A percentile compares a stretch with the other conserved stretches of the same genome.
Evolutionary conservation across 2,329 filamentous ascomycete genomes (phyloP).

Genomic region (Gremmenia infestans): DNA sequence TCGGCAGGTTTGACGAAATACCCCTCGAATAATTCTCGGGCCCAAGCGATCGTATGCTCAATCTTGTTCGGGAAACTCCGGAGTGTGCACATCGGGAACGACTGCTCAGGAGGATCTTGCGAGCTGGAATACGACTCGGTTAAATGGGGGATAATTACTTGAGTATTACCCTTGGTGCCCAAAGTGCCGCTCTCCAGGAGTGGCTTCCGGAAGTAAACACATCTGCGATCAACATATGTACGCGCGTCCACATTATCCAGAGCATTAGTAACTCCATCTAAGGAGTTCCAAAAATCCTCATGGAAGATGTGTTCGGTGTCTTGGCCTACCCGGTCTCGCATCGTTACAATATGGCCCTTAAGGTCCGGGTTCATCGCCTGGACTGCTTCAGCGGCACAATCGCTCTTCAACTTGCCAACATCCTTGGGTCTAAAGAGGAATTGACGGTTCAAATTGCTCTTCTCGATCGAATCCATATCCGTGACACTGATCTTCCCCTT

Average conservation of each 20-base stretch:
- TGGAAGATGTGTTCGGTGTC: slow-evolving; percentile 95
- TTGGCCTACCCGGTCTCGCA: slow-evolving; percentile 84
- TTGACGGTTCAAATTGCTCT: slow-evolving; percentile 96
- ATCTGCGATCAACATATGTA: slow-evolving; percentile 92
- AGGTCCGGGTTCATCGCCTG: slow-evolving; percentile 94
- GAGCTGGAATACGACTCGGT: slow-evolving; percentile 98
- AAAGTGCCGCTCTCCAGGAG: slow-evolving; percentile 94
- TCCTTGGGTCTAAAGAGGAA: slow-evolving; percentile 93
- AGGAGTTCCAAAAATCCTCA: slow-evolving; percentile 79
- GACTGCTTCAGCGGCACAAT: slow-evolving; percentile 84
- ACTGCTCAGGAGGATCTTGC: slow-evolving; percentile 95
- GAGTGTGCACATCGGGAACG: slow-evolving; percentile 98
- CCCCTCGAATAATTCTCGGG: slow-evolving; percentile 90
- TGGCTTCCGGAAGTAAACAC: slow-evolving; percentile 97
- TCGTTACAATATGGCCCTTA: slow-evolving; percentile 73
- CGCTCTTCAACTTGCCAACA: slow-evolving; percentile 95
- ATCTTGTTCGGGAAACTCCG: slow-evolving; percentile 97
- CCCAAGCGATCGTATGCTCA: slow-evolving; percentile 98
- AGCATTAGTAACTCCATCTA: slow-evolving; percentile 94
- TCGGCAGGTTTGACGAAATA: slow-evolving; percentile 92
- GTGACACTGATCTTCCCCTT: slow-evolving; percentile 88
- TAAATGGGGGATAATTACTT: slow-evolving; percentile 83
- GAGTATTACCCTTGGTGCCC: slow-evolving; percentile 98
- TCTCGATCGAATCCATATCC: slow-evolving; percentile 98
- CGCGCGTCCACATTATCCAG: slow-evolving; percentile 96